phyloP scores from a whole-genome alignment of 1,139 yeast species.

The Scheffersomyces insectosa region DNA sequence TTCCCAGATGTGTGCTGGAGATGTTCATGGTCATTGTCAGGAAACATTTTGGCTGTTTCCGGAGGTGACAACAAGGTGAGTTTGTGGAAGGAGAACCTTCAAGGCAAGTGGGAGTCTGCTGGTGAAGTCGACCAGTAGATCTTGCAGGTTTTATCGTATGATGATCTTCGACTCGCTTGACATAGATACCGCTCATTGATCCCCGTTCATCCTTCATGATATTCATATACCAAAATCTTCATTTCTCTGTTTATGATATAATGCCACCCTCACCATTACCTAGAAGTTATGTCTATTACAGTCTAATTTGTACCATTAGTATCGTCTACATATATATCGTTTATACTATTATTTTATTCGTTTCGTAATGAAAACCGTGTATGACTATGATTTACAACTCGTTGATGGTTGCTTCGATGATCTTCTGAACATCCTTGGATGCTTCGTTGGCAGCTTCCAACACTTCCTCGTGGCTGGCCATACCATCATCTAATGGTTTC shows the following conservation, averaged over 20 bases:
- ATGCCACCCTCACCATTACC: no score
- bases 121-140: slow-evolving; percentile 83
- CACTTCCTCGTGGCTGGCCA: slow-evolving; percentile 90
- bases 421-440: slow-evolving; percentile 71
- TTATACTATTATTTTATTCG: neutral
- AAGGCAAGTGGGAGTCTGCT: slow-evolving; percentile 95
- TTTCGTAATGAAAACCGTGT: neutral
- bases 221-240: no score
- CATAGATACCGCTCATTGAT: no score
- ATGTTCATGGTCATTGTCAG: slow-evolving; percentile 95
- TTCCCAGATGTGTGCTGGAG: slow-evolving; percentile 99
- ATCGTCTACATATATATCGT: neutral
- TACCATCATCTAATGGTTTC: slow-evolving; percentile 63
- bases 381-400: slow-evolving; percentile 23
- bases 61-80: slow-evolving; percentile 97
- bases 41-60: slow-evolving; percentile 90
- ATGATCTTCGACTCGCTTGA: no score
- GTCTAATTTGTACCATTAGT: no score
- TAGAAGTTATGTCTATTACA: no score
- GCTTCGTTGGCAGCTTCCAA: slow-evolving; percentile 80
- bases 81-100: slow-evolving; percentile 92
- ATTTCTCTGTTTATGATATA: no score
- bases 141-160: no score
- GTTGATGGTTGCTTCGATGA: slow-evolving; percentile 67
- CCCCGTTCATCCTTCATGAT: no score